Evolutionary conservation across 257 asterid genomes (phyloP).

Genomic region (Primulina huaijiensis): DNA sequence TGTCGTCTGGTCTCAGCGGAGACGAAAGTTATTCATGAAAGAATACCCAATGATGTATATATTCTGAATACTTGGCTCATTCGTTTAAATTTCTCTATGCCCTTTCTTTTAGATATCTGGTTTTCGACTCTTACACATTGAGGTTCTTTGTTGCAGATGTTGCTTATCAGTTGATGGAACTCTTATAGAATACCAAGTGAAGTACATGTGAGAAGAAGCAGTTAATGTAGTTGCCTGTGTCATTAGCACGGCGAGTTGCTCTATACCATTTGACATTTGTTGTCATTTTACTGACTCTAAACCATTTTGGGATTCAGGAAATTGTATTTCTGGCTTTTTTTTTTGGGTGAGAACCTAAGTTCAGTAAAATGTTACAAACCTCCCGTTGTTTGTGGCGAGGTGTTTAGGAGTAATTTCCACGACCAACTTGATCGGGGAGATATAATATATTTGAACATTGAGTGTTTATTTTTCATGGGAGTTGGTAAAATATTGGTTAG

Average conservation of each 20-base stretch:
- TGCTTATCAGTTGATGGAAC: constrained; percentile 84
- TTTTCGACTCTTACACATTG: background rate
- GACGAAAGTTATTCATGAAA: background rate
- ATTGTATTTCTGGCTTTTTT: background rate
- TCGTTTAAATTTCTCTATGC: background rate
- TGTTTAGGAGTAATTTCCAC: background rate
- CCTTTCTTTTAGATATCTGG: background rate
- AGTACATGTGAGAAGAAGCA: background rate
- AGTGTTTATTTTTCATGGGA: background rate
- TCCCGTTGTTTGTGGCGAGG: background rate
- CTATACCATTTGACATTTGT: background rate
- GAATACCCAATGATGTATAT: background rate
- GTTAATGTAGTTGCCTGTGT: constrained; percentile 1
- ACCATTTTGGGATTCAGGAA: background rate
- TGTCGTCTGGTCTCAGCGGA: background rate
- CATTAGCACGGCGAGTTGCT: background rate
- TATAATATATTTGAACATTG: background rate
- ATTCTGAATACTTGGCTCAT: background rate
- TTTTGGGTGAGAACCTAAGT: background rate
- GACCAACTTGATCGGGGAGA: background rate
- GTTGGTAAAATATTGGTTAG: too few species aligned
- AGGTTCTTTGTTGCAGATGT: constrained; percentile 47
- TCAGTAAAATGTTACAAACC: background rate
- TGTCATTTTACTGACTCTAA: background rate
- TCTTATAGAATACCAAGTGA: constrained; percentile 40